Percentiles rank a stretch among this genome's conserved stretches.
Conservation (phyloP, 164 flowering plant genomes). For the Warburgia ugandensis region DNA sequence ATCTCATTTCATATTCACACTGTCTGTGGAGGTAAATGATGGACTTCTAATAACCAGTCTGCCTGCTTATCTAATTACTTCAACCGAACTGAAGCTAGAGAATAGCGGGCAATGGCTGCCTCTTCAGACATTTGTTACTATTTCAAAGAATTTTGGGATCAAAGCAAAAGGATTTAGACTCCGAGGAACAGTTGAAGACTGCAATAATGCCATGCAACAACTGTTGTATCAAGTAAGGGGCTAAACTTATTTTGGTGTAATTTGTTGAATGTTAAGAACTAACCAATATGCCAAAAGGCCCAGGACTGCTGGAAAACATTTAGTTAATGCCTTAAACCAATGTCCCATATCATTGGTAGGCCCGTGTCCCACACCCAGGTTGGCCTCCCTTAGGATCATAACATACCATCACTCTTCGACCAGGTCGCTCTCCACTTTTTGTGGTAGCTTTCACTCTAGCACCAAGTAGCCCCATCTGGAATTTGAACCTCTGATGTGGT, state of each 20-base stretch:
- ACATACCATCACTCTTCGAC: too few species aligned
- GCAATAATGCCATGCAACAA: conserved; percentile 57
- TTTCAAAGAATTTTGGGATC: conserved; percentile 57
- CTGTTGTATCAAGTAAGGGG: conserved; percentile 54
- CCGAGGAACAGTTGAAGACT: conserved; percentile 49
- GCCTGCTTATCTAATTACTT: conserved; percentile 46
- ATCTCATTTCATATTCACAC: conserved; percentile 39
- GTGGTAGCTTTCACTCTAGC: too few species aligned
- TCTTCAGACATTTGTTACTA: conserved; percentile 71
- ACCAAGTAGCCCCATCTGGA: too few species aligned
- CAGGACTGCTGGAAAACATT: too few species aligned
- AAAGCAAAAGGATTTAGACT: conserved; percentile 68
- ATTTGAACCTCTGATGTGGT: too few species aligned
- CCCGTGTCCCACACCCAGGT: too few species aligned
- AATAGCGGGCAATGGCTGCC: conserved; percentile 71
- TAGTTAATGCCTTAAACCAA: too few species aligned
- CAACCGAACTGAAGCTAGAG: conserved; percentile 65
- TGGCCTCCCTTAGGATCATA: too few species aligned
- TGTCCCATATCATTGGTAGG: too few species aligned
- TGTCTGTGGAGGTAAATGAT: conserved; percentile 68
- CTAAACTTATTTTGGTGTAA: not conserved
- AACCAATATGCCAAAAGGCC: too few species aligned
- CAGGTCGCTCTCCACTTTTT: too few species aligned
- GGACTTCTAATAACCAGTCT: conserved; percentile 53
- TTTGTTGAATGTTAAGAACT: too few species aligned